phyloP scores from a whole-genome alignment of 2,329 filamentous ascomycete species.

The Trichoderma harzianum region DNA sequence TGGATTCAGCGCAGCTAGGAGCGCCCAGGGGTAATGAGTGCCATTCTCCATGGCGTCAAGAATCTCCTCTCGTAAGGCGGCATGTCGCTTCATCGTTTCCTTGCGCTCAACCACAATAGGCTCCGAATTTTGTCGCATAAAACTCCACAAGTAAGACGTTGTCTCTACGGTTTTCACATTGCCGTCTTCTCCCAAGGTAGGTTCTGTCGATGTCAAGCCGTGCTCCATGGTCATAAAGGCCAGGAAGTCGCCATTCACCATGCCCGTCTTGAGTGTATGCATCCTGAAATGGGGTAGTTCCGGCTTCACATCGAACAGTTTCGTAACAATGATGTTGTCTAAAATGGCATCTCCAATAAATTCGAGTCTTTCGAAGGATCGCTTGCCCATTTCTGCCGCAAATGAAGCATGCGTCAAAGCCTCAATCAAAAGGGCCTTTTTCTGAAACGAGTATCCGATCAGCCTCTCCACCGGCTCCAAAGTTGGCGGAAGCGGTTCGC shows the following conservation, averaged over 20 bases:
- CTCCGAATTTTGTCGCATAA: conserved; percentile 58
- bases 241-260: conserved; percentile 78
- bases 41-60: conserved; percentile 47
- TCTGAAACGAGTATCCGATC: conserved; percentile 68
- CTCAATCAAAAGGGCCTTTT: conserved; percentile 68
- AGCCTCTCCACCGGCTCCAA: conserved; percentile 58
- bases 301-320: conserved; percentile 48
- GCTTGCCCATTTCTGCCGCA: conserved; percentile 38
- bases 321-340: conserved; percentile 68
- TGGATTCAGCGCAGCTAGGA: conserved; percentile 61
- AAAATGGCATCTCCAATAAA: conserved; percentile 85
- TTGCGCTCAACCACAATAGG: conserved; percentile 48
- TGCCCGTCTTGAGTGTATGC: conserved; percentile 70
- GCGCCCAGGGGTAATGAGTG: conserved; percentile 69
- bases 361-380: conserved; percentile 69
- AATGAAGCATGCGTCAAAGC: conserved; percentile 75
- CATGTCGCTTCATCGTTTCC: conserved; percentile 44
- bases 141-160: conserved; percentile 59
- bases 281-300: conserved; percentile 56
- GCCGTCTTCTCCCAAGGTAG: conserved; percentile 18
- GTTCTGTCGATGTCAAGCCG: conserved; percentile 25
- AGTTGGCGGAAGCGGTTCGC: conserved; percentile 36
- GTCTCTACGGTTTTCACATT: conserved; percentile 23
- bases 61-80: conserved; percentile 47
- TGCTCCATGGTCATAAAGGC: conserved; percentile 66